Evolutionary conservation across 768 basidiomycete genomes (phyloP).

Genomic region (Amanita molliuscula): DNA sequence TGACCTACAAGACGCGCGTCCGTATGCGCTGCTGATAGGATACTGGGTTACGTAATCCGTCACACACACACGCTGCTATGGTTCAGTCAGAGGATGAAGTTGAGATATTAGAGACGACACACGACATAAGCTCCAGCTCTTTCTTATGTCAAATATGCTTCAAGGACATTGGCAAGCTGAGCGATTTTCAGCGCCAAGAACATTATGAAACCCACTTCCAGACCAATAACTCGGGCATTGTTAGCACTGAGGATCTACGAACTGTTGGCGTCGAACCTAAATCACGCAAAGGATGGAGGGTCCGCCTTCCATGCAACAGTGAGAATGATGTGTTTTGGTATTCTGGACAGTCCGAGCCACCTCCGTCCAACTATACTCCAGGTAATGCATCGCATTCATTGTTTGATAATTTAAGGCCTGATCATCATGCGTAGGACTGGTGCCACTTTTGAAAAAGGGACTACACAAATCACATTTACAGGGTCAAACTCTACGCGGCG

Average conservation of each 20-base stretch:
- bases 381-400: slow-evolving; percentile 24
- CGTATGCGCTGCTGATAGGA: slow-evolving; percentile 11
- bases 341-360: slow-evolving; percentile 27
- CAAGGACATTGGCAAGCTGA: slow-evolving; percentile 26
- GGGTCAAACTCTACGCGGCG: slow-evolving; percentile 42
- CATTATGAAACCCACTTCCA: slow-evolving; percentile 50
- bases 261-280: neutral
- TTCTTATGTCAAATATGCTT: slow-evolving; percentile 22
- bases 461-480: slow-evolving; percentile 40
- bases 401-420: neutral
- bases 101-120: slow-evolving; percentile 9
- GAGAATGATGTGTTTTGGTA: slow-evolving; percentile 59
- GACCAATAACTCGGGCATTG: neutral
- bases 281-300: slow-evolving; percentile 1
- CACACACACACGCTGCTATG: neutral
- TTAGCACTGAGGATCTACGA: neutral
- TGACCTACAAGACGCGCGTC: slow-evolving; percentile 38
- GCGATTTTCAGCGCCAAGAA: slow-evolving; percentile 26
- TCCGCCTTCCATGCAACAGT: slow-evolving; percentile 8
- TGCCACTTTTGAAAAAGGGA: slow-evolving; percentile 49
- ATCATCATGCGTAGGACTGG: slow-evolving; percentile 36
- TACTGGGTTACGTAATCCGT: slow-evolving; percentile 6
- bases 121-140: slow-evolving; percentile 26
- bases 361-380: slow-evolving; percentile 50
- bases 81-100: slow-evolving; percentile 15